Evolutionary conservation across 371 early-diverging fungal genomes (phyloP).

Genomic region (Aphelidium insulamus): DNA sequence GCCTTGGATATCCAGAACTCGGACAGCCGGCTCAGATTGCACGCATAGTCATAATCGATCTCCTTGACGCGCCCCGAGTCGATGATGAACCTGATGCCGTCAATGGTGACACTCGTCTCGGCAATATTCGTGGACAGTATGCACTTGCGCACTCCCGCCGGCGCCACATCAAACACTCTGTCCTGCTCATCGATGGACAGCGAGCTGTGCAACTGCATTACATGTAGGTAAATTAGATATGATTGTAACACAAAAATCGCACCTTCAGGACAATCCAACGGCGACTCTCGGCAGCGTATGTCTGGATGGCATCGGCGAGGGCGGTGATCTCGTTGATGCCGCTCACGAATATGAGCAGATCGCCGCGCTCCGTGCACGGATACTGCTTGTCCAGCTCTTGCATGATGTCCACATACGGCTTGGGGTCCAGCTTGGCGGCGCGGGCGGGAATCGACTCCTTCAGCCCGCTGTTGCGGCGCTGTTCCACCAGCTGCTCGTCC

Average conservation of each 20-base stretch:
- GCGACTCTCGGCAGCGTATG: no score
- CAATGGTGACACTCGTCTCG: conserved; percentile 49
- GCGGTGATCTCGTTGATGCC: conserved; percentile 40
- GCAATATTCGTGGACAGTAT: conserved; percentile 42
- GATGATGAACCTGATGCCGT: conserved; percentile 38
- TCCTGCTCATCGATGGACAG: conserved; percentile 23
- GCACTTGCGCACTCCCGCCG: conserved; percentile 23
- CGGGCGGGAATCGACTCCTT: conserved; percentile 13
- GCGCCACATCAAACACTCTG: conserved; percentile 20
- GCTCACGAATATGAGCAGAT: conserved; percentile 37
- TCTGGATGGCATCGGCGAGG: conserved; percentile 18
- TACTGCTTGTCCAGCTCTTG: conserved; percentile 33
- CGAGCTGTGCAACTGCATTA: conserved; percentile 24
- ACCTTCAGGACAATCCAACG: no score
- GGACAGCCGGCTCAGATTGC: conserved; percentile 11
- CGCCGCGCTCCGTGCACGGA: conserved; percentile 33
- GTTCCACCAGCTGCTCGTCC: conserved; percentile 19
- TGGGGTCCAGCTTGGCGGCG: conserved; percentile 4
- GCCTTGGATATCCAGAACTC: conserved; percentile 16
- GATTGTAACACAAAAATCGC: no score
- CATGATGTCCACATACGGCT: conserved; percentile 31
- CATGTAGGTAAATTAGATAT: no score
- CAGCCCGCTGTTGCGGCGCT: conserved; percentile 13
- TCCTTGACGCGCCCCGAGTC: conserved; percentile 39
- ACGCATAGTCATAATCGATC: conserved; percentile 20